A percentile compares a stretch with the other conserved stretches of the same genome.
Evolutionary conservation across 768 basidiomycete species (phyloP).

Genomic region (Termitomyces sp.): DNA sequence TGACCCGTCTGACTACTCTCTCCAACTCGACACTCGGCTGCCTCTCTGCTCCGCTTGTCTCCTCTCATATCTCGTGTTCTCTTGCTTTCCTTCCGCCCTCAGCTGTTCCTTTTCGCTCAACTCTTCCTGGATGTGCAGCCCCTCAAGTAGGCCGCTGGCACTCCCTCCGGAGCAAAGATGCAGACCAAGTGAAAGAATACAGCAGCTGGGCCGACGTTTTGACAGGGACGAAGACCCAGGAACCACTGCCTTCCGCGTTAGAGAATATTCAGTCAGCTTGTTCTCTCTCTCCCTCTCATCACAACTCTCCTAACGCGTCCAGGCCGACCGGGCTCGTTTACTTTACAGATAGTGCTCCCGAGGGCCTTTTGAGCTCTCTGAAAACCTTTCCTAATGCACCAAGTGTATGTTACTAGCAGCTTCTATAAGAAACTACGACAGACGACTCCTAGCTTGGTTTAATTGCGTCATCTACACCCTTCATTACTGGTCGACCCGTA

Average conservation of each 20-base stretch:
- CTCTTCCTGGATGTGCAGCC: conserved; percentile 50
- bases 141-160: conserved; percentile 73
- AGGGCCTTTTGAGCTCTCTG: conserved; percentile 46
- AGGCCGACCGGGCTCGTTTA: conserved; percentile 36
- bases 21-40: conserved; percentile 50
- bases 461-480: conserved; percentile 70
- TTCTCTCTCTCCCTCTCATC: neutral
- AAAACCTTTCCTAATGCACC: conserved; percentile 35
- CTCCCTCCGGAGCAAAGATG: conserved; percentile 39
- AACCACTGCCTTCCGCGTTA: conserved; percentile 33
- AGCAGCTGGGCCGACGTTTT: conserved; percentile 49
- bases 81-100: conserved; percentile 43
- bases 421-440: neutral
- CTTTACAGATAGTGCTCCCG: conserved; percentile 51
- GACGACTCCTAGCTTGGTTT: conserved; percentile 48
- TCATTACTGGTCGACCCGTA: conserved; percentile 68
- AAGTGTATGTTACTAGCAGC: conserved; percentile 34
- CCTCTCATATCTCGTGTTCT: conserved; percentile 42
- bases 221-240: conserved; percentile 22
- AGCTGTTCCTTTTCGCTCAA: conserved; percentile 54
- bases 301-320: conserved; percentile 2
- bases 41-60: conserved; percentile 44
- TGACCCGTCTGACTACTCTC: conserved; percentile 32
- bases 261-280: conserved; percentile 27
- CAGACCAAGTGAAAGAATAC: conserved; percentile 13